Evolutionary conservation across 192 early-diverging fungal genomes (phyloP).

Genomic region (Podila horticola): DNA sequence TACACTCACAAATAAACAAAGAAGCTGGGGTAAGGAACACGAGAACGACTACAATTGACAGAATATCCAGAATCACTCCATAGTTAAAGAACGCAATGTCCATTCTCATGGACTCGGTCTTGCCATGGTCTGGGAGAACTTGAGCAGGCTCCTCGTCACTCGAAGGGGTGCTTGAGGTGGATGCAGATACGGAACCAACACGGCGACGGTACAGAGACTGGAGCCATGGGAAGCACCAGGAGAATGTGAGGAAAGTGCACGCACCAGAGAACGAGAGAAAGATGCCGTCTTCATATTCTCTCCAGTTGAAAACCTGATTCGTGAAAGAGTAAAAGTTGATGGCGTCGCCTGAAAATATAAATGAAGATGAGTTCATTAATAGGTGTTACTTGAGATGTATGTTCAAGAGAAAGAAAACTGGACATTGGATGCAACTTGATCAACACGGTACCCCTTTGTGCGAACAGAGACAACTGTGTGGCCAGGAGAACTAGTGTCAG

Average conservation of each 20-base stretch:
- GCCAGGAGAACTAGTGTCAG: not conserved
- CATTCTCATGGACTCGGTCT: not conserved
- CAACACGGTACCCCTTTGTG: not conserved
- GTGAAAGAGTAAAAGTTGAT: slow-evolving; percentile 8
- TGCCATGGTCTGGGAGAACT: not conserved
- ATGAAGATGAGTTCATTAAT: no score
- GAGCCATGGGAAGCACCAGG: slow-evolving; percentile 3
- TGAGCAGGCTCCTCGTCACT: no score
- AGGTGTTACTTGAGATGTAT: not conserved
- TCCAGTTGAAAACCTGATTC: slow-evolving; percentile 16
- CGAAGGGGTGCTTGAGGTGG: not conserved
- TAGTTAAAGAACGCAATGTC: not conserved
- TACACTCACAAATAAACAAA: not conserved
- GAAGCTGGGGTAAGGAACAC: not conserved
- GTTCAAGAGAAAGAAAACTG: not conserved
- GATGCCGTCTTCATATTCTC: slow-evolving; percentile 4
- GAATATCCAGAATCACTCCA: not conserved
- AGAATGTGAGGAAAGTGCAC: not conserved
- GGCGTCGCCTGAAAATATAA: not conserved
- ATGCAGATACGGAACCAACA: not conserved
- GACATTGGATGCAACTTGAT: not conserved
- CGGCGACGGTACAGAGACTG: slow-evolving; percentile 12
- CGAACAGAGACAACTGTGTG: not conserved
- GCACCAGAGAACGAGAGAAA: not conserved
- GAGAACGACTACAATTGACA: not conserved